These are phyloP conservation scores for Lactarius evosmus DNA, from an alignment of 768 basidiomycete species.

Conservation along the genomic window DNA sequence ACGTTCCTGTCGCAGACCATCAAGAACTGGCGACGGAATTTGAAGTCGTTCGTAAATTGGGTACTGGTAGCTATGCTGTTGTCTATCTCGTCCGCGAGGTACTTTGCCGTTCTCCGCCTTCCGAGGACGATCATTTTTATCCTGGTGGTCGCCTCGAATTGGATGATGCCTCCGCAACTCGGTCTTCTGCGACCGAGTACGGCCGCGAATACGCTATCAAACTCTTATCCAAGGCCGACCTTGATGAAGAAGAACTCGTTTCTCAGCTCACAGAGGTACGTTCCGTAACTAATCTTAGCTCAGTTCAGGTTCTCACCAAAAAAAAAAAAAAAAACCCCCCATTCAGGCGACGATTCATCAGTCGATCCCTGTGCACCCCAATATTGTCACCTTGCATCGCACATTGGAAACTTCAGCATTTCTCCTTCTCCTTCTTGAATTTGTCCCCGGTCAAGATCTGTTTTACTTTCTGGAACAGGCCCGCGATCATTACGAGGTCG, in stretches of 20 bases:
- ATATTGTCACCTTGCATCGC: slow-evolving; percentile 92
- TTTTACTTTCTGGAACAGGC: slow-evolving; percentile 98
- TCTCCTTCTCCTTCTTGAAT: slow-evolving; percentile 90
- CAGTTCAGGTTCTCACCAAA: slow-evolving; percentile 1
- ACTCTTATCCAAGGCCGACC: slow-evolving; percentile 90
- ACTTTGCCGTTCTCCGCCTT: slow-evolving; percentile 39
- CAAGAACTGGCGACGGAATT: slow-evolving; percentile 61
- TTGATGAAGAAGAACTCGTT: slow-evolving; percentile 80
- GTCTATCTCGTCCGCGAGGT: slow-evolving; percentile 89
- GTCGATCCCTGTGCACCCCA: slow-evolving; percentile 82
- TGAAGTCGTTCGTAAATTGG: slow-evolving; percentile 81
- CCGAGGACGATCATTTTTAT: slow-evolving; percentile 46
- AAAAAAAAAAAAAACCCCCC: slow-evolving; percentile 8
- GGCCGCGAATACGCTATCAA: slow-evolving; percentile 93
- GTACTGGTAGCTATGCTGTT: slow-evolving; percentile 88
- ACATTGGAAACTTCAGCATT: slow-evolving; percentile 91
- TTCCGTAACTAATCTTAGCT: slow-evolving; percentile 21
- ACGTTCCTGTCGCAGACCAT: slow-evolving; percentile 37
- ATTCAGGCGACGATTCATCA: slow-evolving; percentile 89
- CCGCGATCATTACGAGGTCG: slow-evolving; percentile 74
- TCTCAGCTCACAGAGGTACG: slow-evolving; percentile 89
- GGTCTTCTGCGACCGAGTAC: slow-evolving; percentile 44
- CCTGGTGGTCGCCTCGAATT: slow-evolving; percentile 42
- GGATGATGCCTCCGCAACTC: slow-evolving; percentile 32
- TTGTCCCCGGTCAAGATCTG: slow-evolving; percentile 94